phyloP scores from a whole-genome alignment of 192 early-diverging fungal genomes.

The Funneliformis mosseae region DNA sequence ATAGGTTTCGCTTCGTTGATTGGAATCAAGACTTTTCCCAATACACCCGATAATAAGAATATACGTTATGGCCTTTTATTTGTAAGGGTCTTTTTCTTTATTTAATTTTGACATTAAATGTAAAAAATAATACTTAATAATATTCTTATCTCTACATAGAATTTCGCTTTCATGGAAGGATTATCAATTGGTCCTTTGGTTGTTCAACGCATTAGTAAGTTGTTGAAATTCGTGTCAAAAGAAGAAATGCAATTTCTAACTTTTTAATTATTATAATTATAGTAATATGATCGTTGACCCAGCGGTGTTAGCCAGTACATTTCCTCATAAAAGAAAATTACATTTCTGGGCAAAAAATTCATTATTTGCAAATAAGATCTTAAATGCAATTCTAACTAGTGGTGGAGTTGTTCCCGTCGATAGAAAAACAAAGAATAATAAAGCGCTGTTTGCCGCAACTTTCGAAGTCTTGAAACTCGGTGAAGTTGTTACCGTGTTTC shows the following conservation, averaged over 20 bases:
- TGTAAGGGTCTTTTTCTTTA: conserved; percentile 5
- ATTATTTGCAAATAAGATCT: conserved; percentile 44
- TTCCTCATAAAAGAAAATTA: conserved; percentile 45
- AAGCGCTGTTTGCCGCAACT: conserved; percentile 45
- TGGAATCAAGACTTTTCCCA: background rate
- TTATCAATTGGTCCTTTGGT: conserved; percentile 37
- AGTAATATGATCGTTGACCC: conserved; percentile 58
- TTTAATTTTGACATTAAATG: background rate
- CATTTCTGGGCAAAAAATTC: conserved; percentile 60
- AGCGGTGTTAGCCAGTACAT: conserved; percentile 42
- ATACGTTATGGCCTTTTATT: conserved; percentile 26
- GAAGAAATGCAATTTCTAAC: background rate
- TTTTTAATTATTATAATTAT: background rate
- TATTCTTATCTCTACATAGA: background rate
- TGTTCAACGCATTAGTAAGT: conserved; percentile 38
- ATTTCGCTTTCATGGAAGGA: conserved; percentile 37
- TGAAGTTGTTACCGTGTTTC: conserved; percentile 53
- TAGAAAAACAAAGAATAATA: conserved; percentile 51
- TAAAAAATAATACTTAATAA: background rate
- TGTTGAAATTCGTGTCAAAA: background rate
- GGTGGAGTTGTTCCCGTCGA: conserved; percentile 56
- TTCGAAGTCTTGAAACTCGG: conserved; percentile 47
- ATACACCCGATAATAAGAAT: conserved; percentile 10
- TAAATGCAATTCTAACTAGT: conserved; percentile 34
- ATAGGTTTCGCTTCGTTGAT: conserved; percentile 16